Base-by-base conservation (phyloP, 805 yeast species). In the Pichia kluyveri region DNA sequence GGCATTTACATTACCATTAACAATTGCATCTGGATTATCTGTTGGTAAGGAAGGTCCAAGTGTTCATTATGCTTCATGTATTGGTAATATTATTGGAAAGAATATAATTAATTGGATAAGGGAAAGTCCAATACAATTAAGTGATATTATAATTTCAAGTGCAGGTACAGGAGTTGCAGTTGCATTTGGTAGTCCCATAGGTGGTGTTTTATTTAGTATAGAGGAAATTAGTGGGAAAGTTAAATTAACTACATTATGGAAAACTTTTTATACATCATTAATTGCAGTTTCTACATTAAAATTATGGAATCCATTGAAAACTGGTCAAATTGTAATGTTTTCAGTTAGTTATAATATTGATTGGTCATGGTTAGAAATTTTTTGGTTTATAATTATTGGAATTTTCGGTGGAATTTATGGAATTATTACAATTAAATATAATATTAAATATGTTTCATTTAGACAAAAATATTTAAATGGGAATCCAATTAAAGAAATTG, bases 121-220 rank as follows among this genome's bases (percentile, higher is more conserved):
- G n/a, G 65, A 64, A 45, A 70, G 76, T 19, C 75, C 77, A 11
- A 62, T 71, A 6, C 73, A 60, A 43, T 51, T 58, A 37, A 56
- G 80, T 28, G 90, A 85, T 52, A 77, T 83, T 46, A 67, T 93
- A 46, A 81, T 91, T 0, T 96, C 99, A 0, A 83, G 96, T 4
- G 77, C 96, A 10, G 98, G 96, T 4, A 96, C 99, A 1, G 99
- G 99, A 46, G 98, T 93, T 9, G 98, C 98, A 0, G 98, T 93
- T 9, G 99, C 98, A 0, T 93, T 93, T 70, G 98, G 96, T 0
- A 79, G 90, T 12, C 99, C 99, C 0, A 88, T 91, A 69, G 96
- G 96, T 27, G 99, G 99, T 15, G 98, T 93, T 1, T 66, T 93
- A 38, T 93, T 95, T 63, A 81, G 95, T 12, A 76, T 93, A 50